Conservation (phyloP, 768 basidiomycete genomes). For the Amanita molliuscula region DNA sequence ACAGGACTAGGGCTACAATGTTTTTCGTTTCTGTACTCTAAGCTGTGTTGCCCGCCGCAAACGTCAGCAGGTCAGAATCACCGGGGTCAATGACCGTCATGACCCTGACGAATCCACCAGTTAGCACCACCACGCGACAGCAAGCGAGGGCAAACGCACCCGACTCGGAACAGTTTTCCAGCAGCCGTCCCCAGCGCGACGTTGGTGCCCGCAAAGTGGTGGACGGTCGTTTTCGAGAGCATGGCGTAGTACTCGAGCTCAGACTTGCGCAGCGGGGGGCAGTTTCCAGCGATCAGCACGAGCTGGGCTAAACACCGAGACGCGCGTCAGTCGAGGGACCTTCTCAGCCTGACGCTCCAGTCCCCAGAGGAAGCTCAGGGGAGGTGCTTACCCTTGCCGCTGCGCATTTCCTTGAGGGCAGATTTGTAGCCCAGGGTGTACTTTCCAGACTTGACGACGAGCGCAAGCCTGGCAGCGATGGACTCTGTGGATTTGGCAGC, state of each 20-base stretch:
- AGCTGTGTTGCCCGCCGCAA: conserved; percentile 64
- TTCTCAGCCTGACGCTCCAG: conserved; percentile 99
- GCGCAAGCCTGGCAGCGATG: conserved; percentile 83
- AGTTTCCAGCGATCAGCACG: conserved; percentile 97
- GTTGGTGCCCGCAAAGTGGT: conserved; percentile 97
- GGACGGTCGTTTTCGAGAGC: conserved; percentile 98
- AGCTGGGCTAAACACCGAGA: conserved; percentile 74
- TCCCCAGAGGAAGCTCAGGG: conserved; percentile 47
- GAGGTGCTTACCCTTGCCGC: conserved; percentile 78
- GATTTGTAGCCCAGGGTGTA: conserved; percentile 97
- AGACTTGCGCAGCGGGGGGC: conserved; percentile 97
- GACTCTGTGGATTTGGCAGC: conserved; percentile 89
- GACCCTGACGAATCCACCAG: conserved; percentile 43
- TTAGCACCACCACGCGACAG: conserved; percentile 9
- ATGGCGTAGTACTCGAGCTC: conserved; percentile 99
- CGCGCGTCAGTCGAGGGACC: conserved; percentile 82
- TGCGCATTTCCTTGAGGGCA: conserved; percentile 96
- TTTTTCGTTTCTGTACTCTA: no score
- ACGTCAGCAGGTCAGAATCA: conserved; percentile 89
- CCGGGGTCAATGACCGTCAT: conserved; percentile 96
- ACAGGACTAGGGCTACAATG: neutral
- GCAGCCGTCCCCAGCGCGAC: conserved; percentile 98
- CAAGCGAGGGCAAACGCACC: conserved; percentile 32
- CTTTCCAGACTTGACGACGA: conserved; percentile 99
- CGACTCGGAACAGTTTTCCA: conserved; percentile 98